These are phyloP conservation scores for Cordyceps cateniannulata DNA, from an alignment of 2,329 filamentous ascomycete genomes.

Conservation along the genomic window DNA sequence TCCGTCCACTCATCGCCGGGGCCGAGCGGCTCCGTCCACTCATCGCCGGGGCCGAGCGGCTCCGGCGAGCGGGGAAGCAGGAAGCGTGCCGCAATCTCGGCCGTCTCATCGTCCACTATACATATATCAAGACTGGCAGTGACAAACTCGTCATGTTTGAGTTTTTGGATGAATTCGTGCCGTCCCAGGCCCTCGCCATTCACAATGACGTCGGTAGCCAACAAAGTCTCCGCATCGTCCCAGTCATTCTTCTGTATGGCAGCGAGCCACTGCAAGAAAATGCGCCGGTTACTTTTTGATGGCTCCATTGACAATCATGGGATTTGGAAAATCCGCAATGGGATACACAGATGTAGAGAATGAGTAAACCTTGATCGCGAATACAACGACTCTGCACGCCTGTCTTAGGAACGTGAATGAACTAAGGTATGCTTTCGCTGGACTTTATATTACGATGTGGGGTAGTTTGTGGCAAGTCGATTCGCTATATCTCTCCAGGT, in stretches of 20 bases:
- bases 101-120: not conserved
- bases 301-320: not conserved
- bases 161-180: not conserved
- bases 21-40: not conserved
- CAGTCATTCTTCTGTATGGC: not conserved
- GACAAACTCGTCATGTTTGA: not conserved
- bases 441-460: too few relatives aligned
- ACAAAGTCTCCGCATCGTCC: not conserved
- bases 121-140: not conserved
- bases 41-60: not conserved
- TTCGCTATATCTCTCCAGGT: too few relatives aligned
- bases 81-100: not conserved
- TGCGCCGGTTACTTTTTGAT: not conserved
- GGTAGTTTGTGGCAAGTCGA: too few relatives aligned
- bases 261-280: not conserved
- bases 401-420: too few relatives aligned
- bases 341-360: not conserved
- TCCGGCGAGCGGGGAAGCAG: not conserved
- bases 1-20: not conserved
- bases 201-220: constrained; percentile 3
- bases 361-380: too few relatives aligned
- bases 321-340: too few relatives aligned
- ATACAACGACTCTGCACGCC: too few relatives aligned
- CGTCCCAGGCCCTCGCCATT: not conserved
- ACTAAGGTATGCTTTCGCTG: too few relatives aligned